These are phyloP conservation scores for Podila verticillata DNA, from an alignment of 192 early-diverging fungal species.

Conservation along the genomic window DNA sequence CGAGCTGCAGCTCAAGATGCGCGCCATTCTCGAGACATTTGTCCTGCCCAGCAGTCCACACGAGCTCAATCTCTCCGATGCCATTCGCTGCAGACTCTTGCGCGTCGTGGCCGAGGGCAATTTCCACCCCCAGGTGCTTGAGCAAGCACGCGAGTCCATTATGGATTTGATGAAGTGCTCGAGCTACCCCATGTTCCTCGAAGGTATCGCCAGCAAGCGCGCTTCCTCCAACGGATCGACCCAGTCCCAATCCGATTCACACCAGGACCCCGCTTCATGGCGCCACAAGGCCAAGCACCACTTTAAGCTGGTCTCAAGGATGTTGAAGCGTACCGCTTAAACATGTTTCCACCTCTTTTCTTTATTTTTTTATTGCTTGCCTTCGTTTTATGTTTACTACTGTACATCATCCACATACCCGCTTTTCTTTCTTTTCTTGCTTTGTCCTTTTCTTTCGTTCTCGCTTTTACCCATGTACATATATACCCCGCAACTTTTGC, in stretches of 20 bases:
- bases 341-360: not conserved
- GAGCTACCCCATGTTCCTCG: constrained; percentile 46
- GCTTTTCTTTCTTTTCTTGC: not conserved
- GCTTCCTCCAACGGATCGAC: constrained; percentile 32
- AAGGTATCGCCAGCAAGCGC: constrained; percentile 39
- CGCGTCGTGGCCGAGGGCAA: constrained; percentile 37
- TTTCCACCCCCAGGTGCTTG: constrained; percentile 34
- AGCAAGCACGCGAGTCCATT: constrained; percentile 46
- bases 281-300: constrained; percentile 40
- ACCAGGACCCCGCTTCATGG: constrained; percentile 29
- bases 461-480: not conserved
- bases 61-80: constrained; percentile 48
- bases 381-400: not conserved
- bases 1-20: constrained; percentile 47
- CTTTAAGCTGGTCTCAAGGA: constrained; percentile 48
- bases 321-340: constrained; percentile 47
- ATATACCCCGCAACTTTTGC: not conserved
- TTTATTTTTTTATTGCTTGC: not conserved
- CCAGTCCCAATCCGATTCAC: constrained; percentile 29
- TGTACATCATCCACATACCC: constrained; percentile 7
- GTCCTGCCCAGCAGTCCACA: constrained; percentile 51
- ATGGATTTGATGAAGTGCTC: constrained; percentile 53
- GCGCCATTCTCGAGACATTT: constrained; percentile 48
- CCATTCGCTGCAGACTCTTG: constrained; percentile 35
- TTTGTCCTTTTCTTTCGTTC: not conserved